Percentiles rank a stretch among this genome's conserved stretches.
These are phyloP conservation scores for Talaromyces sp. DNA, from an alignment of 2,329 filamentous ascomycete species.

Conservation along the genomic window DNA sequence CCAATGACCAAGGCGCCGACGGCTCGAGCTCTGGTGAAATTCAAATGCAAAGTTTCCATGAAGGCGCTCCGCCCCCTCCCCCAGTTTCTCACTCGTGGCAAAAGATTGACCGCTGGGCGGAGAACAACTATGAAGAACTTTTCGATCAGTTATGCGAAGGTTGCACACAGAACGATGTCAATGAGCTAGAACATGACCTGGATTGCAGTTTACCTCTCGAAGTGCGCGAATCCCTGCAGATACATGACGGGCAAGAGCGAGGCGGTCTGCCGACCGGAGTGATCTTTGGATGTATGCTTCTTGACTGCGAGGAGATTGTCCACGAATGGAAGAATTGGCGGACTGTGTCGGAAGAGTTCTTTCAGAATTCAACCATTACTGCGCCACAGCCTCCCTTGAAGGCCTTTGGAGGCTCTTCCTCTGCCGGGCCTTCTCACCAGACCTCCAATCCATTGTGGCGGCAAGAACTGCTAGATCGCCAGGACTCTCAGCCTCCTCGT, in stretches of 20 bases:
- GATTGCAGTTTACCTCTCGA: slow-evolving; percentile 92
- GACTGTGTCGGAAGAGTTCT: slow-evolving; percentile 83
- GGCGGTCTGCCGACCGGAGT: slow-evolving; percentile 86
- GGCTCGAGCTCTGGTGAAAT: slow-evolving; percentile 73
- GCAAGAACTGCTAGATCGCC: slow-evolving; percentile 74
- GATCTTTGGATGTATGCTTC: slow-evolving; percentile 87
- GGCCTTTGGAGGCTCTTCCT: slow-evolving; percentile 61
- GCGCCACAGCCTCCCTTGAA: slow-evolving; percentile 63
- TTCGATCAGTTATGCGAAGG: slow-evolving; percentile 90
- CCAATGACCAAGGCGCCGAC: slow-evolving; percentile 45
- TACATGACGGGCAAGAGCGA: slow-evolving; percentile 96
- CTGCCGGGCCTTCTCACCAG: slow-evolving; percentile 50
- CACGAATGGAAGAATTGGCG: slow-evolving; percentile 98
- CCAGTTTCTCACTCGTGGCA: slow-evolving; percentile 86
- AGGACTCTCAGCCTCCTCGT: slow-evolving; percentile 81
- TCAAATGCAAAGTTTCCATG: slow-evolving; percentile 91
- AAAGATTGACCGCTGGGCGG: slow-evolving; percentile 89
- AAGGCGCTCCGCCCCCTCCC: slow-evolving; percentile 83
- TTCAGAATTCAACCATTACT: slow-evolving; percentile 53
- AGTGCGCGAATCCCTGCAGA: slow-evolving; percentile 80
- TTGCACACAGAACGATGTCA: slow-evolving; percentile 88
- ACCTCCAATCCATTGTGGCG: slow-evolving; percentile 67
- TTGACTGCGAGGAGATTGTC: slow-evolving; percentile 96
- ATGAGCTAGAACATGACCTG: slow-evolving; percentile 91
- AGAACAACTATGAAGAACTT: slow-evolving; percentile 91